Evolutionary conservation across 805 yeast genomes (phyloP), one percentile per base, ranked within the genome.

Genomic region (Metschnikowia henanensis): DNA sequence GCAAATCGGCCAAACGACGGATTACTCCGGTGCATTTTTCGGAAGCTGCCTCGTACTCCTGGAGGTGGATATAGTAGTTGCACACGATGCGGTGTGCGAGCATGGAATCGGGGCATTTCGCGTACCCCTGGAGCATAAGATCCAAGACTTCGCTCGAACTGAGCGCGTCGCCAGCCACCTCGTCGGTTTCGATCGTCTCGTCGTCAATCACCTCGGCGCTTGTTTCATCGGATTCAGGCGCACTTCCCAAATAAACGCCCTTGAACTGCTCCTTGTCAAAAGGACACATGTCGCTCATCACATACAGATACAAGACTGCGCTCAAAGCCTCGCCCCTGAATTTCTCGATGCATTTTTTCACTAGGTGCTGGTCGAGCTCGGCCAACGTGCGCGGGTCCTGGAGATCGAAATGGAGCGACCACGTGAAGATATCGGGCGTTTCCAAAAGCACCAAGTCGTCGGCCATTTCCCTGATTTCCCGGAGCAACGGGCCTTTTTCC

Each of bases 361-460:
- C 50, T 4, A 72, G 58, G 5, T 51, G 57, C 15, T 69, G 56
- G 39, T 82, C 83, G 37, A 85, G 58, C 2, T 75, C 73, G 8
- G 68, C 62, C 5, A 89, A 59, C 4, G 71, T 64, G 5, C 58
- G 59, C 6, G 73, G 75, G 60, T 90, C 96, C 20, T 68, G 52
- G 84, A 92, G 85, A 50, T 90, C 94, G 45, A 89, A 77, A 55
- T 79, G 80, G 9, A 83, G 57, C 30, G 75, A 71, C 96, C 96
- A 91, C 1, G 90, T 87, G 23, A 76, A 66, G 29, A 77, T 69
- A 5, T 81, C 80, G 1, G 75, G 73, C 18, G 83, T 78, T 30
- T 79, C 76, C 13, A 92, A 79, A 13, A 84, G 65, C 3, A 90
- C 79, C 83, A 91, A 79, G 28, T 85, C 95, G 12, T 80, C 82